phyloP scores from a whole-genome alignment of 73 alveolate species.

The Paramecium sexaurelia region DNA sequence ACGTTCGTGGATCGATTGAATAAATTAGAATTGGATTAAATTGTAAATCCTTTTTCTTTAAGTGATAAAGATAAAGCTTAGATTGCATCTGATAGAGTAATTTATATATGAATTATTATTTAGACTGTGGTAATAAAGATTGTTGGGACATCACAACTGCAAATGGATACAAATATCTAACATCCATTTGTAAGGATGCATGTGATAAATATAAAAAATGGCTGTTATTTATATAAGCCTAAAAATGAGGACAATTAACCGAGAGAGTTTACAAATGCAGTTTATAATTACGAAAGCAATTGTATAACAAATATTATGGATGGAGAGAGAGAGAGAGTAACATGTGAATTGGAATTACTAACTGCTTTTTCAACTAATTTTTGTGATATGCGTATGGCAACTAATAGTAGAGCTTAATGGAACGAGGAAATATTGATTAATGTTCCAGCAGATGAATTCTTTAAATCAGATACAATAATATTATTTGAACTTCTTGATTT shows the following conservation, averaged over 20 bases:
- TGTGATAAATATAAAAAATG: conserved; percentile 84
- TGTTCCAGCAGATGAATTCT: conserved; percentile 80
- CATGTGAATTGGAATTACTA: conserved; percentile 66
- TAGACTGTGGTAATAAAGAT: conserved; percentile 61
- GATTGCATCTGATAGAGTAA: background rate
- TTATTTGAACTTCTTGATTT: conserved; percentile 96
- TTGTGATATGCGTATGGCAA: conserved; percentile 93
- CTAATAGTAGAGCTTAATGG: conserved; percentile 94
- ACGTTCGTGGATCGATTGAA: conserved; percentile 2
- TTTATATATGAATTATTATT: background rate
- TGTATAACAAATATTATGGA: conserved; percentile 46
- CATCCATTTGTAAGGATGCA: conserved; percentile 98
- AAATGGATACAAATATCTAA: conserved; percentile 85
- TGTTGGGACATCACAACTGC: conserved; percentile 87
- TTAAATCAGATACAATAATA: conserved; percentile 80
- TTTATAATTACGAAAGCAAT: conserved; percentile 72
- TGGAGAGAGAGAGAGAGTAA: conserved; percentile 64
- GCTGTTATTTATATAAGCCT: conserved; percentile 82
- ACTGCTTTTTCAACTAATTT: conserved; percentile 79
- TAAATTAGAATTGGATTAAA: background rate
- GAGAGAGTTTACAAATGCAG: conserved; percentile 71
- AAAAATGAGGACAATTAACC: background rate
- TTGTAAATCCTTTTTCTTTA: background rate
- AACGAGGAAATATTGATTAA: conserved; percentile 88
- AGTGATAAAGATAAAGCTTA: background rate